These are phyloP conservation scores for Tricholoma saponaceum DNA, from an alignment of 768 basidiomycete genomes.

Conservation along the genomic window DNA sequence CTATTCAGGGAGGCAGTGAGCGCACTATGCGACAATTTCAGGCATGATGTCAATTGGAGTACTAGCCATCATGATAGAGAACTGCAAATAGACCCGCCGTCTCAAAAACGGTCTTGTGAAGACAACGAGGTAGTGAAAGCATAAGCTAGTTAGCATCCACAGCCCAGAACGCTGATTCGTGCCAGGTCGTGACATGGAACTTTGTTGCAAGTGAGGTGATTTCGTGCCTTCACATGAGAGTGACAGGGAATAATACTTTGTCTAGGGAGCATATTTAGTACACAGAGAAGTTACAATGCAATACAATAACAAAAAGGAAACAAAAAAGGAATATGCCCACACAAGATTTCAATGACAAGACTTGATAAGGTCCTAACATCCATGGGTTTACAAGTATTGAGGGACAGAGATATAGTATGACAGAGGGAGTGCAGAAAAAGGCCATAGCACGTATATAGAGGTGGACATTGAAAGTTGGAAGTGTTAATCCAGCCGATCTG, in stretches of 20 bases:
- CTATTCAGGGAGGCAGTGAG: not conserved
- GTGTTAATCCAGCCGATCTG: not conserved
- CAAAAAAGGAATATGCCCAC: not conserved
- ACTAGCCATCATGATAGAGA: not conserved
- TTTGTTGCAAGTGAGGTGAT: not conserved
- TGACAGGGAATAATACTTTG: not conserved
- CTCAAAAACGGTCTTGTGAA: not conserved
- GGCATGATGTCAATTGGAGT: too few species aligned
- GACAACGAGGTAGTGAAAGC: too few species aligned
- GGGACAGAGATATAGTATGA: not conserved
- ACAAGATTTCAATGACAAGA: not conserved
- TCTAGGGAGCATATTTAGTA: not conserved
- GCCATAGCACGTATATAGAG: not conserved
- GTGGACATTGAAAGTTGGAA: not conserved
- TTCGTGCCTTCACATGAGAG: not conserved
- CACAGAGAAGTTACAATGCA: not conserved
- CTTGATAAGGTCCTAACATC: not conserved
- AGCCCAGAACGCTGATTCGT: not conserved
- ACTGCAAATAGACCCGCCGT: not conserved
- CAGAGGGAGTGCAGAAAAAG: not conserved
- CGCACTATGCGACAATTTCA: not conserved
- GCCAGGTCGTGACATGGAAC: not conserved
- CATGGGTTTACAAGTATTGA: not conserved
- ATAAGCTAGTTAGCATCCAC: not conserved
- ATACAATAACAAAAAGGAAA: conserved; percentile 1